These are phyloP conservation scores for Lantana camara DNA, from an alignment of 257 asterid genomes.

Conservation along the genomic window DNA sequence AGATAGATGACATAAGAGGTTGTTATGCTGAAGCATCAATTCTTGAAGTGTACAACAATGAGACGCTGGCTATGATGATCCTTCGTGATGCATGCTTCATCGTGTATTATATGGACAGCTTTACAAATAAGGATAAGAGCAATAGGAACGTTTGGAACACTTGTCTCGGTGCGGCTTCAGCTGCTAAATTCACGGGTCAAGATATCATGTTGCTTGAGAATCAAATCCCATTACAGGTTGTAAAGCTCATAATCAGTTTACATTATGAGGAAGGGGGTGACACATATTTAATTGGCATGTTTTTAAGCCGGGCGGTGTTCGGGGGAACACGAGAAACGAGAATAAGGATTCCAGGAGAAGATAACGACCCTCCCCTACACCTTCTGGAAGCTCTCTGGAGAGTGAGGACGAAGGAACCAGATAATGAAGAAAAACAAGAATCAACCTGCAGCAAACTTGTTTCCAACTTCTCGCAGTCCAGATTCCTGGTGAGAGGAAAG, in stretches of 20 bases:
- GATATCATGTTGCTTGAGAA: no score
- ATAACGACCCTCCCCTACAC: conserved; percentile 18
- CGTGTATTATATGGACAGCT: not conserved
- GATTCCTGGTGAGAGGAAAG: not conserved
- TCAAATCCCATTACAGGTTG: no score
- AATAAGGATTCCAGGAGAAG: not conserved
- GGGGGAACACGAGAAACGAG: not conserved
- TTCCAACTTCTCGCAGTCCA: not conserved
- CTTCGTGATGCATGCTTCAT: no score
- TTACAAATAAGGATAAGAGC: not conserved
- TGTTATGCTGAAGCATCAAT: conserved; percentile 24
- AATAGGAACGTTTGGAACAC: conserved; percentile 8
- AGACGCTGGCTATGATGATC: conserved; percentile 28
- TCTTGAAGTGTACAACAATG: not conserved
- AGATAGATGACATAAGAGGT: conserved; percentile 10
- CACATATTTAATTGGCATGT: not conserved
- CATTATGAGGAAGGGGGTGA: not conserved
- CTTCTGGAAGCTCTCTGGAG: conserved; percentile 23
- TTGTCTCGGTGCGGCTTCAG: conserved; percentile 17
- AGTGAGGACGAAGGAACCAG: not conserved
- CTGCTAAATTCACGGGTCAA: no score
- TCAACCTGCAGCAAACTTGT: no score
- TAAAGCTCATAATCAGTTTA: no score
- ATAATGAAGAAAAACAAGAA: not conserved
- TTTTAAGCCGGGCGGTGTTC: not conserved